phyloP scores from a whole-genome alignment of 495 filamentous ascomycete genomes.

The Pseudotulostoma volvatum region DNA sequence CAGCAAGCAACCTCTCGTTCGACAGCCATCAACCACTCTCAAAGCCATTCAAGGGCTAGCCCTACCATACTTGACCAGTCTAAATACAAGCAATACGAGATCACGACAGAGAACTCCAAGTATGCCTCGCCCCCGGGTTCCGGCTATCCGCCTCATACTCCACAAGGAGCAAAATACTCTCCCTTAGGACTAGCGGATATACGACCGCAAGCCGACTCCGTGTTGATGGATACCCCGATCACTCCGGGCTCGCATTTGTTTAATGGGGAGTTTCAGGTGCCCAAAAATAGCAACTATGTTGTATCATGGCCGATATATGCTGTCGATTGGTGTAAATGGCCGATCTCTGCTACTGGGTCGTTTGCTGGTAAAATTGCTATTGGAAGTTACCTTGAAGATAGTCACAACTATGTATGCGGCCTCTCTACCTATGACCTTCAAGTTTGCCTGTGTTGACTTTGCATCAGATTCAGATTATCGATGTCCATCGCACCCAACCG shows the following conservation, averaged over 20 bases:
- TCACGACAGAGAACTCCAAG: constrained; percentile 48
- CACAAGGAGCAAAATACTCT: constrained; percentile 61
- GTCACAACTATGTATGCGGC: constrained; percentile 77
- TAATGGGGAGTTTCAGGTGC: constrained; percentile 32
- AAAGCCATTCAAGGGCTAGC: constrained; percentile 68
- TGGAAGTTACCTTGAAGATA: constrained; percentile 93
- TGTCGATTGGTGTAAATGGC: constrained; percentile 99
- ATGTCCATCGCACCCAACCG: constrained; percentile 59
- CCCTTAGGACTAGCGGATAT: constrained; percentile 86
- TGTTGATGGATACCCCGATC: constrained; percentile 46
- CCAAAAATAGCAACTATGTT: constrained; percentile 73
- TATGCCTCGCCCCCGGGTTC: constrained; percentile 50
- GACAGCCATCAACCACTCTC: constrained; percentile 46
- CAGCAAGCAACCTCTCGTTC: constrained; percentile 52
- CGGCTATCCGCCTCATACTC: constrained; percentile 51
- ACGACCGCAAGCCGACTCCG: constrained; percentile 58
- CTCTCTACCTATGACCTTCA: neutral
- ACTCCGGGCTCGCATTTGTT: constrained; percentile 21
- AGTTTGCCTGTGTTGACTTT: constrained; percentile 6
- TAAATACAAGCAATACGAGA: constrained; percentile 55
- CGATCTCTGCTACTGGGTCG: constrained; percentile 49
- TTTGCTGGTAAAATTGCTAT: constrained; percentile 83
- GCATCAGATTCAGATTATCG: constrained; percentile 87
- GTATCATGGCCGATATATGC: constrained; percentile 93
- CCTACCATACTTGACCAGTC: constrained; percentile 60